Evolutionary conservation across 108 stramenopile genomes (phyloP).

Genomic region (Nitzschia sp.): DNA sequence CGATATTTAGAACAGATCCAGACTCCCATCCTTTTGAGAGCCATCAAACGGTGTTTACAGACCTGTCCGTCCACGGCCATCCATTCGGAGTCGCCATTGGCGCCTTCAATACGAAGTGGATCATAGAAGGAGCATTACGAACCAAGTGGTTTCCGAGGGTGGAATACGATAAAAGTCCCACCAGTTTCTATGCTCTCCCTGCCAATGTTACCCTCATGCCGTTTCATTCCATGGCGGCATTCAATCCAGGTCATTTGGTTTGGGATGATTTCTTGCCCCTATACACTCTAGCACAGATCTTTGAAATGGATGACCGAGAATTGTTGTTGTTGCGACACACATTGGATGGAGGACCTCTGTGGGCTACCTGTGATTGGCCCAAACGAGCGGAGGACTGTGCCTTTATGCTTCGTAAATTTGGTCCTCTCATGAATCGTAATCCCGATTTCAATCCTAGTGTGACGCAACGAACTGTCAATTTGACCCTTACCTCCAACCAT

Average conservation of each 20-base stretch:
- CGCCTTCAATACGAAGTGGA: conserved; percentile 62
- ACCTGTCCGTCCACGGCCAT: conserved; percentile 4
- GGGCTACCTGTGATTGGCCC: conserved; percentile 47
- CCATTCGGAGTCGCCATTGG: conserved; percentile 42
- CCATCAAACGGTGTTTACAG: conserved; percentile 14
- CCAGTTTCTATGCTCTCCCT: conserved; percentile 35
- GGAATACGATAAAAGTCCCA: background rate
- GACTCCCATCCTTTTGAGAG: background rate
- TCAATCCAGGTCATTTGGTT: conserved; percentile 55
- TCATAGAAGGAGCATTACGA: conserved; percentile 15
- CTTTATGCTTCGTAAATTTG: conserved; percentile 46
- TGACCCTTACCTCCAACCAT: background rate
- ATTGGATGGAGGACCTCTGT: conserved; percentile 22
- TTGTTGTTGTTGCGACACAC: conserved; percentile 33
- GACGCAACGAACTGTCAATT: background rate
- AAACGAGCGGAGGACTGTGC: conserved; percentile 22
- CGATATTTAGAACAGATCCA: background rate
- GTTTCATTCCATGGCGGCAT: conserved; percentile 58
- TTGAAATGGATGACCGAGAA: conserved; percentile 20
- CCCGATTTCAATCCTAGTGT: conserved; percentile 12
- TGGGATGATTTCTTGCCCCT: conserved; percentile 53
- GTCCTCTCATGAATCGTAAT: conserved; percentile 42
- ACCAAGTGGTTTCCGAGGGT: conserved; percentile 54
- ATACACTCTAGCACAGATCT: conserved; percentile 41
- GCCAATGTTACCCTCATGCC: conserved; percentile 40